A percentile compares a stretch with the other conserved stretches of the same genome.
These are phyloP conservation scores for Alternaria gaisen DNA, from an alignment of 2,329 filamentous ascomycete species.

Conservation along the genomic window DNA sequence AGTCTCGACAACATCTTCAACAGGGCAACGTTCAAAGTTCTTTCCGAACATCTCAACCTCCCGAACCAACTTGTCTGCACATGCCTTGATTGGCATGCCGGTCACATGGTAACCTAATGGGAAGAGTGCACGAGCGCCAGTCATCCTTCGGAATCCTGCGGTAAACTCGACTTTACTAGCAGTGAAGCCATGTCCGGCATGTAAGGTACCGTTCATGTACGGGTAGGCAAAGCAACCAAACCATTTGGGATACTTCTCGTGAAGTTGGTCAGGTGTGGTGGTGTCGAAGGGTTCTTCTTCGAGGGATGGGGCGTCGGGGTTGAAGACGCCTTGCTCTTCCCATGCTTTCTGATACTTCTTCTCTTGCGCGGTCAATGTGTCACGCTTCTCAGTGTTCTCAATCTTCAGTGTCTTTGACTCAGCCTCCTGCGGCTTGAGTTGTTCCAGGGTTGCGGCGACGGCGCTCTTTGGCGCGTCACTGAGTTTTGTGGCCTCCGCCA, in stretches of 20 bases:
- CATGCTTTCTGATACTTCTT: constrained; percentile 92
- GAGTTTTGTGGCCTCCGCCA: constrained; percentile 44
- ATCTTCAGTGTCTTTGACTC: constrained; percentile 71
- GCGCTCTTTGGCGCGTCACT: constrained; percentile 53
- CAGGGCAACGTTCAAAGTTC: constrained; percentile 78
- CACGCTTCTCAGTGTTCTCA: constrained; percentile 85
- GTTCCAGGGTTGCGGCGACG: constrained; percentile 60
- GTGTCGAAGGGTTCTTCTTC: constrained; percentile 79
- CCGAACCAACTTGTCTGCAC: constrained; percentile 90
- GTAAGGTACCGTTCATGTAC: constrained; percentile 64
- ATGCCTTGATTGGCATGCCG: constrained; percentile 93
- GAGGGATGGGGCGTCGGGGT: constrained; percentile 82
- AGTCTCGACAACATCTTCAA: constrained; percentile 53
- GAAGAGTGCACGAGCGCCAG: constrained; percentile 86
- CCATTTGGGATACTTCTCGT: constrained; percentile 87
- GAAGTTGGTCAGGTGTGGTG: constrained; percentile 76
- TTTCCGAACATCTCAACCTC: constrained; percentile 90
- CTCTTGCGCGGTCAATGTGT: constrained; percentile 81
- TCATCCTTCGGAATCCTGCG: constrained; percentile 85
- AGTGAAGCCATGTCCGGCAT: constrained; percentile 93
- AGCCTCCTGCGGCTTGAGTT: constrained; percentile 63
- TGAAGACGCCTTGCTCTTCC: constrained; percentile 80
- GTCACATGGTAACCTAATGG: constrained; percentile 96
- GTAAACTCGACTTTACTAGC: constrained; percentile 93
- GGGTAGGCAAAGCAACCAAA: constrained; percentile 79